Evolutionary conservation across 1,139 yeast species (phyloP).

Genomic region (Debaryomyces sp.): DNA sequence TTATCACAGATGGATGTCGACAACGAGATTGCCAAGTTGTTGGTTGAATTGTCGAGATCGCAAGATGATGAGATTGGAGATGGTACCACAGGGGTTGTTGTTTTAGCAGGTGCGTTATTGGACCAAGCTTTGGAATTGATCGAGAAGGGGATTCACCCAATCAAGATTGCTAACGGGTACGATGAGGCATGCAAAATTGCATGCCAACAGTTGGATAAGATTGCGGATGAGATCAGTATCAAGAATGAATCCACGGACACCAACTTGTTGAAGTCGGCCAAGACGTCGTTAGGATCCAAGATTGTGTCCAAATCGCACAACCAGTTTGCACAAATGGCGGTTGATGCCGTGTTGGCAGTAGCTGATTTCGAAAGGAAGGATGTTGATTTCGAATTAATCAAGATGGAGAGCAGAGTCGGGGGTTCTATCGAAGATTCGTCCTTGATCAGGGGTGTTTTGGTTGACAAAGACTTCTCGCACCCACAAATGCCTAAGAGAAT

Average conservation of each 20-base stretch:
- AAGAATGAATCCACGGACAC: slow-evolving; percentile 50
- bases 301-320: slow-evolving; percentile 94
- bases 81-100: slow-evolving; percentile 99
- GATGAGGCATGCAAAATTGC: slow-evolving; percentile 97
- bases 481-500: slow-evolving; percentile 94
- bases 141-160: slow-evolving; percentile 97
- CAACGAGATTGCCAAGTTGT: slow-evolving; percentile 91
- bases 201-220: slow-evolving; percentile 68
- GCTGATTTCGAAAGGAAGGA: slow-evolving; percentile 92
- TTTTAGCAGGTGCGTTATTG: slow-evolving; percentile 88
- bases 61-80: slow-evolving; percentile 99
- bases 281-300: slow-evolving; percentile 93
- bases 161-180: slow-evolving; percentile 94
- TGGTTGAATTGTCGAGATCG: slow-evolving; percentile 91
- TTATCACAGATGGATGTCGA: slow-evolving; percentile 95
- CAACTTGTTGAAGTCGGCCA: slow-evolving; percentile 83
- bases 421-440: slow-evolving; percentile 87
- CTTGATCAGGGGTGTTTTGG: slow-evolving; percentile 85
- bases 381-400: slow-evolving; percentile 94
- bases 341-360: slow-evolving; percentile 90
- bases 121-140: slow-evolving; percentile 95
- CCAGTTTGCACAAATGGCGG: slow-evolving; percentile 95
- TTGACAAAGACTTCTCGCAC: slow-evolving; percentile 96
- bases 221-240: slow-evolving; percentile 65
- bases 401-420: slow-evolving; percentile 94